Percentiles rank a stretch among this genome's conserved stretches.
phyloP scores from a whole-genome alignment of 164 flowering plant genomes.

The Chimonanthus praecox region DNA sequence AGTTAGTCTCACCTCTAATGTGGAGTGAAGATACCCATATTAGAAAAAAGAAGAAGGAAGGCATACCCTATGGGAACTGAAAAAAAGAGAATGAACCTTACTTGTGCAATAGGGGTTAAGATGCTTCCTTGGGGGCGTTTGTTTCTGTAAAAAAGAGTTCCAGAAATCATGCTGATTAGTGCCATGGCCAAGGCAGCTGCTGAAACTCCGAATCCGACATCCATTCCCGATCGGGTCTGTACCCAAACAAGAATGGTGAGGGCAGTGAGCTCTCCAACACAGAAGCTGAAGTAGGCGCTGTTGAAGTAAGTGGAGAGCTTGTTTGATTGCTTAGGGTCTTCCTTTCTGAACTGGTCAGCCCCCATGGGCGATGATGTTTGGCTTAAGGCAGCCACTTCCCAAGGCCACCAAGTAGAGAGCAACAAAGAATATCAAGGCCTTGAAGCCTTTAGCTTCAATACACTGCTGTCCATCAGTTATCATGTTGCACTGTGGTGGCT shows the following conservation, averaged over 20 bases:
- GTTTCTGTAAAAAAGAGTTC: conserved; percentile 60
- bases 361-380: conserved; percentile 92
- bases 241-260: conserved; percentile 82
- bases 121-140: conserved; percentile 80
- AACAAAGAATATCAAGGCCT: conserved; percentile 45
- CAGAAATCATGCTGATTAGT: conserved; percentile 58
- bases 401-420: conserved; percentile 71
- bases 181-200: conserved; percentile 86
- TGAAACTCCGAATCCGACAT: conserved; percentile 83
- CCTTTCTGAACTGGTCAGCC: conserved; percentile 70
- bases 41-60: neutral
- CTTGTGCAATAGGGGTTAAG: conserved; percentile 84
- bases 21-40: no score
- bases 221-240: conserved; percentile 94
- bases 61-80: neutral
- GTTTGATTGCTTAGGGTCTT: conserved; percentile 46
- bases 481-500: conserved; percentile 76
- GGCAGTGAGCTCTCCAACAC: conserved; percentile 76
- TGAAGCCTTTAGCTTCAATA: conserved; percentile 42
- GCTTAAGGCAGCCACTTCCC: conserved; percentile 94
- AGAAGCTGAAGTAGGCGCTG: conserved; percentile 85
- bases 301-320: conserved; percentile 84
- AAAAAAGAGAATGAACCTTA: conserved; percentile 16
- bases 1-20: no score
- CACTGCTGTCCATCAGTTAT: conserved; percentile 21